A percentile compares a stretch with the other conserved stretches of the same genome.
phyloP scores from a whole-genome alignment of 176 grass and related monocot genomes.

The Triticum timopheevii region DNA sequence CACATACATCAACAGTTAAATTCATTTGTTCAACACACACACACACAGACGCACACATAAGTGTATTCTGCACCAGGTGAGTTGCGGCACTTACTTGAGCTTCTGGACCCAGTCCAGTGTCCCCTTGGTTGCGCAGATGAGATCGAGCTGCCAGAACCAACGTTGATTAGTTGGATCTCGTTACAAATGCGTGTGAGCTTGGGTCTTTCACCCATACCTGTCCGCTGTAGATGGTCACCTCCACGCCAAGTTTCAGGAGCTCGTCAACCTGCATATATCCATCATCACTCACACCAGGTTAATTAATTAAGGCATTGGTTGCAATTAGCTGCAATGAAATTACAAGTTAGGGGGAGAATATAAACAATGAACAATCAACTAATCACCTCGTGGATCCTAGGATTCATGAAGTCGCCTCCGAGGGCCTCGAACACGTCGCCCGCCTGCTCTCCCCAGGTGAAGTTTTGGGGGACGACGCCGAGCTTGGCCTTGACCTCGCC shows the following conservation, averaged over 20 bases:
- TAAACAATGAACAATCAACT: no score
- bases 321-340: neutral
- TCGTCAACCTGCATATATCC: conserved; percentile 48
- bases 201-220: no score
- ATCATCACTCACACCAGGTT: neutral
- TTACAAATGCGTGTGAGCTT: neutral
- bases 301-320: neutral
- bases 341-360: no score
- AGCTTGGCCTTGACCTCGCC: conserved; percentile 75
- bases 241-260: conserved; percentile 66
- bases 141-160: neutral
- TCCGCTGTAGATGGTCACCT: conserved; percentile 67
- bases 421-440: conserved; percentile 51
- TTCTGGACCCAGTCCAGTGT: neutral
- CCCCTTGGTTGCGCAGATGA: neutral
- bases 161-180: neutral
- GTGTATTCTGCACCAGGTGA: no score
- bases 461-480: conserved; percentile 53
- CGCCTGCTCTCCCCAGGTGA: conserved; percentile 18
- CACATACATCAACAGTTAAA: neutral
- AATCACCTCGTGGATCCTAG: conserved; percentile 61
- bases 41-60: no score
- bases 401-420: conserved; percentile 70
- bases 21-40: no score
- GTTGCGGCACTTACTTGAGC: neutral